Evolutionary conservation across 2,329 filamentous ascomycete genomes (phyloP), one percentile per base, ranked within the genome.

Genomic region (Magnaporthiopsis incrustans): DNA sequence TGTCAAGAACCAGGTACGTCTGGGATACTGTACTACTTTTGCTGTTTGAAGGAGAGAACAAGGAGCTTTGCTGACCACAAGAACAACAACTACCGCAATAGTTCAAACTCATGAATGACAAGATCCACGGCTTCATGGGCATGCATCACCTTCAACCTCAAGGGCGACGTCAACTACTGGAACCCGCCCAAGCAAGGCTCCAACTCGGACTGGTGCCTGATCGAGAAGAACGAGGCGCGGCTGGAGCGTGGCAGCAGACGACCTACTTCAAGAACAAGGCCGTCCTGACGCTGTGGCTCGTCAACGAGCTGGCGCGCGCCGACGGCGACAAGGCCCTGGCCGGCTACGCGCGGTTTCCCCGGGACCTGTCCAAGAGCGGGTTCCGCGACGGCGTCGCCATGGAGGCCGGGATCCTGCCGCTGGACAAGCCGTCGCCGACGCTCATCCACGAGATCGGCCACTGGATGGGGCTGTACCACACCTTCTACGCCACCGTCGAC

Each of bases 391-490:
- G 62, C 53, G 26, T 38, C 30, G 57, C 53, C 26, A 63, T 63
- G 32, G 56, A 63, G 5, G 22, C 57, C 33, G 26, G 62, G 30
- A n/a, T 58, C 11, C 22, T 38, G n/a, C 56, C 56, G 32, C 35
- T 27, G 32, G 22, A 30, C 3, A 62, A 62, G 38, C 26, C 27
- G 38, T 33, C 15, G 69, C 71, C 33, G n/a, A 59, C 62, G 18
- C 56, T 57, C 4, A 59, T 58, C 50, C 79, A 81, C 72, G 79
- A 82, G 71, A 71, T 78, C 58, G 79, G 79, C 22, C 79, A 82
- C 73, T 82, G 79, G 79, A 70, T 81, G 63, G 79, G 79, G 62
- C 75, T 82, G 30, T 75, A 73, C 68, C 79, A 82, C 71, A 80
- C 79, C 59, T 82, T 82, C n/a, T 35, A 59, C 32, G 27, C 32